These are phyloP conservation scores for Rhizodiscina lignyota DNA, from an alignment of 495 filamentous ascomycete species.

Conservation along the genomic window DNA sequence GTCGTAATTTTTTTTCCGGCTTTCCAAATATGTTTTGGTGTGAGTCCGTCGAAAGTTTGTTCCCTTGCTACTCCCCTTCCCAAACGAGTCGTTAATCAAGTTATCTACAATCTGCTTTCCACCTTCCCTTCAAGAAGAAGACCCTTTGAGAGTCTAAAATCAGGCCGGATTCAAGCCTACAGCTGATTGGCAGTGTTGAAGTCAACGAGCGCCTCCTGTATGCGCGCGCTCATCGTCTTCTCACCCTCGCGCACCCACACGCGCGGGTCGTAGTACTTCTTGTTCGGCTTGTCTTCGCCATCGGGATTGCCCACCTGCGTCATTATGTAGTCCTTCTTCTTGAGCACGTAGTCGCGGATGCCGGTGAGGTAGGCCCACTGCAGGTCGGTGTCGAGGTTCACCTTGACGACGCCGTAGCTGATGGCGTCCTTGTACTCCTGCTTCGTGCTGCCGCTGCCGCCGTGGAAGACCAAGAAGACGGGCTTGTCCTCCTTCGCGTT, in stretches of 20 bases:
- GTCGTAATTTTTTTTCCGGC: no score
- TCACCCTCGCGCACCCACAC: slow-evolving; percentile 90
- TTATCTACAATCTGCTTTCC: no score
- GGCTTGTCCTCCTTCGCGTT: slow-evolving; percentile 60
- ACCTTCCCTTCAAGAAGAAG: no score
- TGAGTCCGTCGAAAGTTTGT: no score
- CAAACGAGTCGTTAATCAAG: no score
- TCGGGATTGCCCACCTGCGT: slow-evolving; percentile 87
- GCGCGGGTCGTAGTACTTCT: slow-evolving; percentile 83
- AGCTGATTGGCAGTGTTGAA: slow-evolving; percentile 81
- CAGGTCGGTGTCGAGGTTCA: slow-evolving; percentile 84
- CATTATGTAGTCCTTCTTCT: slow-evolving; percentile 88
- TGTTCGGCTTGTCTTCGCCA: slow-evolving; percentile 92
- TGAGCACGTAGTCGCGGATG: slow-evolving; percentile 82
- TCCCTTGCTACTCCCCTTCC: no score
- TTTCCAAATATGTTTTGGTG: no score
- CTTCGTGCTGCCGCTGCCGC: slow-evolving; percentile 81
- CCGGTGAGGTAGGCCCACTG: slow-evolving; percentile 78
- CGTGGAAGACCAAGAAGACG: slow-evolving; percentile 98
- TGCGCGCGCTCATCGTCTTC: slow-evolving; percentile 82
- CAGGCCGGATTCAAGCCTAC: no score
- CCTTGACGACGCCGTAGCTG: slow-evolving; percentile 89
- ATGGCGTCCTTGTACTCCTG: slow-evolving; percentile 79
- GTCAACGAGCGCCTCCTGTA: slow-evolving; percentile 66
- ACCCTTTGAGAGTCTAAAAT: no score